phyloP scores from a whole-genome alignment of 1,284 basidiomycete genomes.

The Boletus holoroseus region DNA sequence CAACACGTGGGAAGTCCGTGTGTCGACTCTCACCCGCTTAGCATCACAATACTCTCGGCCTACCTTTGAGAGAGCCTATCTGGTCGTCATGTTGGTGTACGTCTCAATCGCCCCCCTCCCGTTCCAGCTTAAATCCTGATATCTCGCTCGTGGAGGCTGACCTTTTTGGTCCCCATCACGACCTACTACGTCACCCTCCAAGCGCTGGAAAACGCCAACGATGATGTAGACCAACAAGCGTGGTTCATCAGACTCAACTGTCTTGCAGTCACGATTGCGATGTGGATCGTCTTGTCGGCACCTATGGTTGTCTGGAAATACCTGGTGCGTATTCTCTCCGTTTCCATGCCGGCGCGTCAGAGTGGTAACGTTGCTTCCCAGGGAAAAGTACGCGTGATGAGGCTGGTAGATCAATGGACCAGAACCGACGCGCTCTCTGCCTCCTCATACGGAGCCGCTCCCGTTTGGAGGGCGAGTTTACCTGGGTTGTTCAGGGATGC shows the following conservation, averaged over 20 bases:
- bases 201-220: slow-evolving; percentile 13
- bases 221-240: slow-evolving; percentile 17
- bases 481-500: slow-evolving; percentile 40
- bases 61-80: slow-evolving; percentile 43
- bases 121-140: background rate
- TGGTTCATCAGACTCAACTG: slow-evolving; percentile 39
- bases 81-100: slow-evolving; percentile 40
- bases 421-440: slow-evolving; percentile 37
- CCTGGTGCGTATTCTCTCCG: slow-evolving; percentile 31
- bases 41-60: slow-evolving; percentile 44
- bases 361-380: slow-evolving; percentile 14
- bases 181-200: slow-evolving; percentile 37
- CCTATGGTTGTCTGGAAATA: slow-evolving; percentile 50
- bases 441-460: slow-evolving; percentile 31
- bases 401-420: slow-evolving; percentile 41
- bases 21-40: slow-evolving; percentile 37
- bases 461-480: slow-evolving; percentile 42
- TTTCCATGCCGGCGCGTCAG: background rate
- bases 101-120: slow-evolving; percentile 10
- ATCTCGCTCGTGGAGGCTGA: slow-evolving; percentile 28
- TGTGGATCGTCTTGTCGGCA: slow-evolving; percentile 38
- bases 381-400: slow-evolving; percentile 43
- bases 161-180: slow-evolving; percentile 40
- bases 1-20: slow-evolving; percentile 43
- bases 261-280: slow-evolving; percentile 38